Evolutionary conservation across 345 rosid genomes (phyloP), one percentile per base, ranked within the genome.

Genomic region (Populus alba): DNA sequence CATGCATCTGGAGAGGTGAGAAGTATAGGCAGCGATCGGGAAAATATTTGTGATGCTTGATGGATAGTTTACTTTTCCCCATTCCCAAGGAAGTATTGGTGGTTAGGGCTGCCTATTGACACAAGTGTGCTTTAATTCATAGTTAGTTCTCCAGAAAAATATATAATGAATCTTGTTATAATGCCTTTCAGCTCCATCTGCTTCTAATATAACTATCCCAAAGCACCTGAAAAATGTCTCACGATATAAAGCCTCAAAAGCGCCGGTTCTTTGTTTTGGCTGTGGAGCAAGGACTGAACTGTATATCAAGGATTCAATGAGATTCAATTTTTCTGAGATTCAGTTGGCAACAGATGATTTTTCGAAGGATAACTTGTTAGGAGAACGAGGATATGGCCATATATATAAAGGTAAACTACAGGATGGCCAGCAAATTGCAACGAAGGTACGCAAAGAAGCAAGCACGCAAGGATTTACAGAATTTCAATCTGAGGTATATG

Each of bases 331-430:
- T 72, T 35, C 82, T 15, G 94, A 88, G 82, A 85, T 89, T 73
- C 90, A 90, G 76, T 72, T 31, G 11, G 94, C 92, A 63, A 90
- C 90, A 17, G 27, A 81, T 63, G 82, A 87, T 75, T 88, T 90
- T 66, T 87, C 89, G 0, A 43, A 75, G 68, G 85, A 87, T 6
- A 87, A 88, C 79, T 80, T 89, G 33, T 47, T 88, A 31, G 94
- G 94, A 72, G 92, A 87, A 83, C 92, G 92, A 66, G 89, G 94
- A 70, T 87, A 83, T 68, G 94, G 90, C 35, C 89, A 73, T 68
- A 90, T 90, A 9, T 88, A 86, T 67, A 88, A 87, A 79, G 91
- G 93, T 66, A 57, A 71, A 77, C 90, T 87, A 53, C 86, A 70
- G 76, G 90, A 87, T 41, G 90, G 94, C 13, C 90, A 85, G 57